A percentile compares a stretch with the other conserved stretches of the same genome.
phyloP scores from a whole-genome alignment of 140 eudicot genomes.

The Eryngium alpinum region DNA sequence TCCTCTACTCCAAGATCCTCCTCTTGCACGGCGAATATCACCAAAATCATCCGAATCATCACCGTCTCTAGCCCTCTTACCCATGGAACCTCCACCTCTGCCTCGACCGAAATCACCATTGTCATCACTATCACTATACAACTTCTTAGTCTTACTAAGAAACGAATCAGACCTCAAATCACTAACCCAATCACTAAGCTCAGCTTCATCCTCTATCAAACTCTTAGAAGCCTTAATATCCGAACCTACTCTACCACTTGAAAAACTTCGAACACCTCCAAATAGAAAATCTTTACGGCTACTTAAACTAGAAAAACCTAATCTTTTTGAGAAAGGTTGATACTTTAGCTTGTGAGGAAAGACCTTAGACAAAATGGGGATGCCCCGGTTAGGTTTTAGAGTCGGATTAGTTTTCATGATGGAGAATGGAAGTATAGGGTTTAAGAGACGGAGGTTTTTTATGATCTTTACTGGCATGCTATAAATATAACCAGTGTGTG shows the following conservation, averaged over 20 bases:
- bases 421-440: conserved; percentile 36
- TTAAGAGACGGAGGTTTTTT: conserved; percentile 38
- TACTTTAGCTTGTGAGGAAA: conserved; percentile 44
- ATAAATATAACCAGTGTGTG: neutral
- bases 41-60: conserved; percentile 26
- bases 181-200: conserved; percentile 64
- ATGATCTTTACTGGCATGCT: conserved; percentile 42
- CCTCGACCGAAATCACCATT: conserved; percentile 17
- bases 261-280: conserved; percentile 8
- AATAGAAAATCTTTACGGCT: conserved; percentile 4
- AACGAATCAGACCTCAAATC: conserved; percentile 52
- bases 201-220: conserved; percentile 77
- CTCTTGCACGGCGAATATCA: conserved; percentile 8
- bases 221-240: conserved; percentile 45
- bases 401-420: conserved; percentile 30
- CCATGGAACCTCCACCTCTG: conserved; percentile 18
- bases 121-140: conserved; percentile 32
- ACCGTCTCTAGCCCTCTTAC: conserved; percentile 30
- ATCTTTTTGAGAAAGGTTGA: conserved; percentile 29
- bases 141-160: conserved; percentile 13
- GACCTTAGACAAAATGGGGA: conserved; percentile 33
- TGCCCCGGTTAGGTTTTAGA: conserved; percentile 4
- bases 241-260: conserved; percentile 22
- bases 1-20: neutral
- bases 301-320: conserved; percentile 22